Evolutionary conservation across 2,329 filamentous ascomycete genomes (phyloP).

Genomic region (Bimuria novae-zelandiae): DNA sequence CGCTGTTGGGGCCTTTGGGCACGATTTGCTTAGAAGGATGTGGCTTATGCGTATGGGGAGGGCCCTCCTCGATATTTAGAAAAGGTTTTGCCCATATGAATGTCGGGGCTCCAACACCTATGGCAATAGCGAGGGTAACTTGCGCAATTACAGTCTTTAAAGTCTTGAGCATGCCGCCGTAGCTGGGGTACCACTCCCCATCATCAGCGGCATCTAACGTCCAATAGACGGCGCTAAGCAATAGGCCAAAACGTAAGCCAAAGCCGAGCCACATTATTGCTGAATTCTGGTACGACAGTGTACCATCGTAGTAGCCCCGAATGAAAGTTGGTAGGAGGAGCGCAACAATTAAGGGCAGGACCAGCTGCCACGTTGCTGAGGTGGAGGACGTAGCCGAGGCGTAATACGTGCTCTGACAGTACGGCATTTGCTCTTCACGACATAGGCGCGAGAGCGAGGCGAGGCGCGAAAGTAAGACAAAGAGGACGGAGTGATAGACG

Average conservation of each 20-base stretch:
- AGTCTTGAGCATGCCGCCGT: constrained; percentile 65
- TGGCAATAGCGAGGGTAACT: constrained; percentile 74
- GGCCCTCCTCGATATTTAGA: constrained; percentile 67
- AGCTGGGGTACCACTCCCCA: constrained; percentile 71
- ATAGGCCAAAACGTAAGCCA: constrained; percentile 74
- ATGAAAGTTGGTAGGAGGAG: constrained; percentile 74
- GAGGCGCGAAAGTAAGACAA: constrained; percentile 76
- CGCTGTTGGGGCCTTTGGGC: constrained; percentile 30
- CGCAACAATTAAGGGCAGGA: constrained; percentile 76
- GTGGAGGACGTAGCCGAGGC: constrained; percentile 89
- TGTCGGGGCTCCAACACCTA: constrained; percentile 82
- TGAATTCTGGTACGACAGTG: constrained; percentile 84
- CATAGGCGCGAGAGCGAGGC: constrained; percentile 91
- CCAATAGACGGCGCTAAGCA: constrained; percentile 84
- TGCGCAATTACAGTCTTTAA: constrained; percentile 79
- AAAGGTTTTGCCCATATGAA: constrained; percentile 87
- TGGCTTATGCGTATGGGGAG: constrained; percentile 17
- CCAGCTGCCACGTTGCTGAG: constrained; percentile 86
- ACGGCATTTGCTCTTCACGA: constrained; percentile 97
- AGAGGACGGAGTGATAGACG: constrained; percentile 82
- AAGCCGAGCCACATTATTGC: constrained; percentile 83
- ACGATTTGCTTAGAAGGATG: constrained; percentile 43
- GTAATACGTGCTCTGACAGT: constrained; percentile 94
- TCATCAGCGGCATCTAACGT: constrained; percentile 87
- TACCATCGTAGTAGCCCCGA: constrained; percentile 79